Percentiles rank a stretch among this genome's conserved stretches.
Conservation (phyloP, 2,329 filamentous ascomycete species). For the Apiospora hydei region DNA sequence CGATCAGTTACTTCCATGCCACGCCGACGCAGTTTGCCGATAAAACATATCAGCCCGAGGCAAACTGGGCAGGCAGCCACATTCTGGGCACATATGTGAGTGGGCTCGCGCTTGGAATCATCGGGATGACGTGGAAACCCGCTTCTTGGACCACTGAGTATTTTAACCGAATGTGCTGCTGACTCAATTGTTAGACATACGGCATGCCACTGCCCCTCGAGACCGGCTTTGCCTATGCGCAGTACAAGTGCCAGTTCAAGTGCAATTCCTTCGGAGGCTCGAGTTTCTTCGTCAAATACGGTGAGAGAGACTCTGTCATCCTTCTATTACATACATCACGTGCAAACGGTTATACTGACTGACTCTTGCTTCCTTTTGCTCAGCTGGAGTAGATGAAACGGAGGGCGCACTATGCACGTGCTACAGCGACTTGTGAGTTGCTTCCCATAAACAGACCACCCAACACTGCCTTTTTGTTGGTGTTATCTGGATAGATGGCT, state of each 20-base stretch:
- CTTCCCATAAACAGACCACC: not conserved
- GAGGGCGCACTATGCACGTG: constrained; percentile 38
- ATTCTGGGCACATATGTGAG: constrained; percentile 39
- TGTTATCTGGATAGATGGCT: not conserved
- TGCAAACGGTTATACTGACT: not conserved
- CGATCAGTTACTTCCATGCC: constrained; percentile 39
- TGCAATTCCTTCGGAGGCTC: constrained; percentile 36
- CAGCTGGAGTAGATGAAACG: constrained; percentile 26
- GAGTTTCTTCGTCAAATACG: constrained; percentile 41
- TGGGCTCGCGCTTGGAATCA: not conserved
- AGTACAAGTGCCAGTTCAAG: constrained; percentile 45
- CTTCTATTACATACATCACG: too few relatives aligned
- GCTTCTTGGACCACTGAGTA: not conserved
- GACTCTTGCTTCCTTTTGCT: not conserved
- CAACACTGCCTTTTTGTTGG: not conserved
- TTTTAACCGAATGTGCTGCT: too few relatives aligned
- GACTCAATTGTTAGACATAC: constrained; percentile 35
- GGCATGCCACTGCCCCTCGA: constrained; percentile 38
- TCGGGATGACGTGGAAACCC: not conserved
- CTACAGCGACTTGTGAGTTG: constrained; percentile 40
- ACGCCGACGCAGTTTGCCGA: constrained; percentile 30
- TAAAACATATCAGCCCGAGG: constrained; percentile 37
- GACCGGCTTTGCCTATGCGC: constrained; percentile 42
- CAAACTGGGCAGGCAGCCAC: constrained; percentile 37
- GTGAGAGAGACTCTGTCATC: not conserved